Evolutionary conservation across 2,329 filamentous ascomycete genomes (phyloP).

Genomic region (Chaetomium sp.): DNA sequence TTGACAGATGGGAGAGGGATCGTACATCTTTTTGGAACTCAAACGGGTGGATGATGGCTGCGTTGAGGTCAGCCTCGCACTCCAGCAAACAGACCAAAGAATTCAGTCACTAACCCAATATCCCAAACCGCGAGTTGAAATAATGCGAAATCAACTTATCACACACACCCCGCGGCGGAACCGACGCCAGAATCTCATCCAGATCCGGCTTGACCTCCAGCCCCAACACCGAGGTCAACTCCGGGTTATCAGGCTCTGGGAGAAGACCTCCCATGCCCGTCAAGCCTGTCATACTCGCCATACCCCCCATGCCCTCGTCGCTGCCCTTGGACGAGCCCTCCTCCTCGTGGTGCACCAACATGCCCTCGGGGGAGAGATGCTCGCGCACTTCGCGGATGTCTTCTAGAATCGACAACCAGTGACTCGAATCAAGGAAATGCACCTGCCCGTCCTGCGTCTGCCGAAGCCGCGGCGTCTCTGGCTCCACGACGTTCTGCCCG

Average conservation of each 20-base stretch:
- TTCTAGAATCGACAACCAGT: constrained; percentile 3
- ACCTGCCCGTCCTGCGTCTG: constrained; percentile 1
- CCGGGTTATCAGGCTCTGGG: background rate
- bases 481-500: background rate
- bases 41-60: background rate
- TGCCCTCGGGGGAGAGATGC: background rate
- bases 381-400: constrained; percentile 4
- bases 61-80: background rate
- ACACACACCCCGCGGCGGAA: background rate
- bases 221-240: background rate
- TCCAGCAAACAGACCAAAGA: too few relatives aligned
- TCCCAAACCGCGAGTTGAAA: constrained; percentile 24
- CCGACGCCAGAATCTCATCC: background rate
- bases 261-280: too few relatives aligned
- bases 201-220: background rate
- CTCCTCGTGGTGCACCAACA: background rate
- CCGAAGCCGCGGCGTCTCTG: constrained; percentile 1
- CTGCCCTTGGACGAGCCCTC: too few relatives aligned
- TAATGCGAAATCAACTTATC: constrained; percentile 29
- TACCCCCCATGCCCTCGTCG: too few relatives aligned
- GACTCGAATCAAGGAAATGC: background rate
- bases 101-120: constrained; percentile 15
- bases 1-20: background rate
- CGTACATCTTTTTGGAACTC: constrained; percentile 13
- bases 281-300: too few relatives aligned